These are phyloP conservation scores for Geotrichum fermentans DNA, from an alignment of 1,139 yeast species.

Conservation along the genomic window DNA sequence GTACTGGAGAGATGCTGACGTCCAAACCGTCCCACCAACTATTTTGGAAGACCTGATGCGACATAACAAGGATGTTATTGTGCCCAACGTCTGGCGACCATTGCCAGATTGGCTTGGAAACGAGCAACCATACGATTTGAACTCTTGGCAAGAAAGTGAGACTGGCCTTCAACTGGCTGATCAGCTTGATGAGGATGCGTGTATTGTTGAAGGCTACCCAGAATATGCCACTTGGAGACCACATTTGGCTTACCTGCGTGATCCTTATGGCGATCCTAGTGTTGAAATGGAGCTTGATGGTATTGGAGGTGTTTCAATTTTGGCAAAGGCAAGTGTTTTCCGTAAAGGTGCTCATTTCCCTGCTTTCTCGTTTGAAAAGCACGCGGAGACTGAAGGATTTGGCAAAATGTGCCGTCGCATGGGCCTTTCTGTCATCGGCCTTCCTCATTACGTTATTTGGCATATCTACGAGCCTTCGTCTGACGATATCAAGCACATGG, in stretches of 20 bases:
- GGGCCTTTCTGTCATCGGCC: conserved; percentile 77
- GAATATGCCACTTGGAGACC: conserved; percentile 94
- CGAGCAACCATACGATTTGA: conserved; percentile 85
- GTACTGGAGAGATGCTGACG: conserved; percentile 76
- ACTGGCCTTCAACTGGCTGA: conserved; percentile 78
- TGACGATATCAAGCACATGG: conserved; percentile 88
- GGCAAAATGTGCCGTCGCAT: conserved; percentile 78
- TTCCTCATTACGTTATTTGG: conserved; percentile 90
- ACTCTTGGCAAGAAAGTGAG: conserved; percentile 86
- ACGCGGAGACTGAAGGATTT: conserved; percentile 91
- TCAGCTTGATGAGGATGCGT: conserved; percentile 76
- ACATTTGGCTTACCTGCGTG: conserved; percentile 80
- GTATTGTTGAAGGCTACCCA: conserved; percentile 89
- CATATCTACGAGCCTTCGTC: conserved; percentile 86
- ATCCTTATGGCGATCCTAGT: conserved; percentile 80
- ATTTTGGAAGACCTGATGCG: conserved; percentile 62
- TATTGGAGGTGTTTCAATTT: conserved; percentile 83
- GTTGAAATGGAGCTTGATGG: conserved; percentile 87
- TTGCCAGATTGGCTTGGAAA: conserved; percentile 84
- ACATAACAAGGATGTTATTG: conserved; percentile 62
- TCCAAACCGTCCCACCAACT: conserved; percentile 57
- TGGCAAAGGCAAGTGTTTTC: conserved; percentile 75
- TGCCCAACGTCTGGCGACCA: conserved; percentile 91
- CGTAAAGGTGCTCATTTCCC: conserved; percentile 82
- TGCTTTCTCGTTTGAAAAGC: conserved; percentile 83